Percentiles rank a stretch among this genome's conserved stretches.
phyloP scores from a whole-genome alignment of 2,329 filamentous ascomycete species.

The Exophiala aquamarina region DNA sequence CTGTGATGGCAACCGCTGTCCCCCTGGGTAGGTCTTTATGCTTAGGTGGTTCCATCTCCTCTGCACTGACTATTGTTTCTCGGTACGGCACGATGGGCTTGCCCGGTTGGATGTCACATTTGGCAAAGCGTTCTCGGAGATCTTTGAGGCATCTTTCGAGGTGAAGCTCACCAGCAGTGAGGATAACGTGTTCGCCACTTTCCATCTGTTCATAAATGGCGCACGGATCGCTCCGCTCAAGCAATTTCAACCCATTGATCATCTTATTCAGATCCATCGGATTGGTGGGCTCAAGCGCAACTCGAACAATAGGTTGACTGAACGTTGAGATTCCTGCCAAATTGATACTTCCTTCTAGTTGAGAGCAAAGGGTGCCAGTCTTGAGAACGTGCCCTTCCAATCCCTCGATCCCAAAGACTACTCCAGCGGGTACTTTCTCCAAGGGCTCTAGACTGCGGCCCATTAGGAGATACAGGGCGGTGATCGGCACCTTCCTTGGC shows the following conservation, averaged over 20 bases:
- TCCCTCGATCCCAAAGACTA: slow-evolving; percentile 92
- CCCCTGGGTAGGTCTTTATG: slow-evolving; percentile 86
- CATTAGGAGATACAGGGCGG: slow-evolving; percentile 93
- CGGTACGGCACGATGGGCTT: slow-evolving; percentile 94
- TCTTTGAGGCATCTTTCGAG: slow-evolving; percentile 92
- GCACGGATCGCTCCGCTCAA: slow-evolving; percentile 94
- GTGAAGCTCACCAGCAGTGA: slow-evolving; percentile 92
- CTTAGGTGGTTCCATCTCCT: slow-evolving; percentile 87
- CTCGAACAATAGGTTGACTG: slow-evolving; percentile 88
- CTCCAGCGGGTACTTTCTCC: slow-evolving; percentile 82
- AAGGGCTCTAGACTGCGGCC: slow-evolving; percentile 82
- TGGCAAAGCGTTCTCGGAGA: slow-evolving; percentile 85
- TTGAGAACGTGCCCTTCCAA: slow-evolving; percentile 94
- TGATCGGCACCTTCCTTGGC: slow-evolving; percentile 80
- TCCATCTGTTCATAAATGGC: slow-evolving; percentile 92
- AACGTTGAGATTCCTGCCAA: slow-evolving; percentile 79
- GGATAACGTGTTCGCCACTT: slow-evolving; percentile 90
- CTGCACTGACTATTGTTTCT: slow-evolving; percentile 81
- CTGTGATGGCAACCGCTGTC: slow-evolving; percentile 70
- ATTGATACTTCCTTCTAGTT: slow-evolving; percentile 82
- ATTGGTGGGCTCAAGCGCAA: slow-evolving; percentile 90
- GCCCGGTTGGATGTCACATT: slow-evolving; percentile 90
- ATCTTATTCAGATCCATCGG: slow-evolving; percentile 91
- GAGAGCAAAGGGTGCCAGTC: slow-evolving; percentile 88
- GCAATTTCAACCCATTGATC: slow-evolving; percentile 80